A percentile compares a stretch with the other conserved stretches of the same genome.
Conservation (phyloP, 2,329 filamentous ascomycete species). For the Thyridium curvatum region DNA sequence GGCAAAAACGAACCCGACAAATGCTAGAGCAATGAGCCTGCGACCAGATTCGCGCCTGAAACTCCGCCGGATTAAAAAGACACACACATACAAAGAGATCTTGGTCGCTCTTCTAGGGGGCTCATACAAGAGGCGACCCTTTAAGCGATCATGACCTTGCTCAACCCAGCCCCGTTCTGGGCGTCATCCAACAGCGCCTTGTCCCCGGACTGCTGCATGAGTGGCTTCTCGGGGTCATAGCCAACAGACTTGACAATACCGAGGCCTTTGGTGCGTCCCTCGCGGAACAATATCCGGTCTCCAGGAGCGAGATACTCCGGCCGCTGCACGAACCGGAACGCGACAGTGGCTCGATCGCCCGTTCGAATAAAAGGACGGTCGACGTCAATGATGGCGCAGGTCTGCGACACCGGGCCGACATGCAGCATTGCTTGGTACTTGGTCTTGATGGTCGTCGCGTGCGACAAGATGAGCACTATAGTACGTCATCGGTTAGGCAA, state of each 20-base stretch:
- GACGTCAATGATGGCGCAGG: constrained; percentile 94
- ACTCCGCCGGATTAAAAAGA: too few relatives aligned
- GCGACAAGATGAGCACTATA: constrained; percentile 81
- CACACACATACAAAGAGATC: too few relatives aligned
- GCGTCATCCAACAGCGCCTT: not conserved
- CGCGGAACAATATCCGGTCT: constrained; percentile 85
- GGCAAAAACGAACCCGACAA: too few relatives aligned
- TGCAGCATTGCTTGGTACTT: constrained; percentile 99
- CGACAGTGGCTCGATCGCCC: constrained; percentile 87
- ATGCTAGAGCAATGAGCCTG: too few relatives aligned
- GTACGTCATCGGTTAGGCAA: not conserved
- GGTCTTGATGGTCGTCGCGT: constrained; percentile 93
- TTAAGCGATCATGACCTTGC: too few relatives aligned
- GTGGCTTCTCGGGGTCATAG: constrained; percentile 63
- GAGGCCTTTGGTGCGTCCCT: constrained; percentile 89
- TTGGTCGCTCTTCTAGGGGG: too few relatives aligned
- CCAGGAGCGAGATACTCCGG: constrained; percentile 89
- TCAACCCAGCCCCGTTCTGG: too few relatives aligned
- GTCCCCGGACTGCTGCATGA: constrained; percentile 16
- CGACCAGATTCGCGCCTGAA: too few relatives aligned
- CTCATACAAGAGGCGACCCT: too few relatives aligned
- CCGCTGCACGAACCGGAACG: constrained; percentile 89
- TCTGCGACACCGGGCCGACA: constrained; percentile 90
- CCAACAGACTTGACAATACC: constrained; percentile 90
- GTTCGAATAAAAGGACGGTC: constrained; percentile 94